Percentiles rank a stretch among this genome's conserved stretches.
phyloP scores from a whole-genome alignment of 345 rosid genomes.

The Rhodamnia argentea region DNA sequence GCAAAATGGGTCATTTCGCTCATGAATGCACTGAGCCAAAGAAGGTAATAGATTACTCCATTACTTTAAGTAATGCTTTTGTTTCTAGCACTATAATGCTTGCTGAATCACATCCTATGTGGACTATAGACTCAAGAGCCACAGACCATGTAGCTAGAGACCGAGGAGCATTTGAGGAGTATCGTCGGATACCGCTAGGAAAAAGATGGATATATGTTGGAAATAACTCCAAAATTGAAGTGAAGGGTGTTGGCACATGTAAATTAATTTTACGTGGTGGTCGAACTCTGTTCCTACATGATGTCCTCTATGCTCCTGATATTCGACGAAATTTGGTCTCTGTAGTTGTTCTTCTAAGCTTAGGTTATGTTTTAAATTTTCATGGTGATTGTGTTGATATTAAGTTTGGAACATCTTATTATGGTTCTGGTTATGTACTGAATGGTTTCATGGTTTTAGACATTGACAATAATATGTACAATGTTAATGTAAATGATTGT shows the following conservation, averaged over 20 bases:
- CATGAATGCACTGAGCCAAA: not conserved
- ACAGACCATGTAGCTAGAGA: not conserved
- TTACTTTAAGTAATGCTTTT: too few species aligned
- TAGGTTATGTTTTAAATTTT: not conserved
- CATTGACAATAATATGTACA: not conserved
- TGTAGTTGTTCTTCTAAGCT: not conserved
- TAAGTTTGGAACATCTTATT: not conserved
- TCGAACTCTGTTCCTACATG: not conserved
- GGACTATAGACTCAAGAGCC: not conserved
- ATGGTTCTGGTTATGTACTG: not conserved
- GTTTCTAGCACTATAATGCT: not conserved
- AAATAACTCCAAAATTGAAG: not conserved
- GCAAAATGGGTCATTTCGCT: not conserved
- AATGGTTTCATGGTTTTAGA: not conserved
- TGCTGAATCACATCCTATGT: not conserved
- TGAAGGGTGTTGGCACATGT: not conserved
- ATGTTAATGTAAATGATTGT: not conserved
- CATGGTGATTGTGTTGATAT: not conserved
- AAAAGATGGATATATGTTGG: not conserved
- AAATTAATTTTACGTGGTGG: not conserved
- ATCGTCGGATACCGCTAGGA: not conserved
- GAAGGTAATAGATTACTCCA: not conserved
- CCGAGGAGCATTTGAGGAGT: not conserved
- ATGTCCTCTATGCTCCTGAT: not conserved
- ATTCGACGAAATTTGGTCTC: not conserved